phyloP scores from a whole-genome alignment of 768 basidiomycete genomes.

The Mycena pura region DNA sequence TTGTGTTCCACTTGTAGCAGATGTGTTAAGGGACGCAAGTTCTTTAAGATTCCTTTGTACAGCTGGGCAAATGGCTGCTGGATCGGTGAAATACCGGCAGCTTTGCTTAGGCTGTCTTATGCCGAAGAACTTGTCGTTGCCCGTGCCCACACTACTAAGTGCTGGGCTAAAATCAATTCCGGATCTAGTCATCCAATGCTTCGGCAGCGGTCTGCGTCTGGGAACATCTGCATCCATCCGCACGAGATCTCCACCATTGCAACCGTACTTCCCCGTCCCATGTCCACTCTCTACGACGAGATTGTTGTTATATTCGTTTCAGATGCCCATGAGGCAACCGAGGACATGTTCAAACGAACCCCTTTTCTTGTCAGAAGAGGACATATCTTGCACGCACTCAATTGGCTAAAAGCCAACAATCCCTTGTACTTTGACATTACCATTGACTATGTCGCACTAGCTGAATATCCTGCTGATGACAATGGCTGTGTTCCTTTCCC shows the following conservation, averaged over 20 bases:
- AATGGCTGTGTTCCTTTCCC: conserved; percentile 14
- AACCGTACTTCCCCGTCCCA: conserved; percentile 12
- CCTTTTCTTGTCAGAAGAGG: conserved; percentile 23
- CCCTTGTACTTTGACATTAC: conserved; percentile 11
- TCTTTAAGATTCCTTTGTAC: conserved; percentile 16
- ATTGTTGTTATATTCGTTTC: conserved; percentile 25
- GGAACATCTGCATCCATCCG: conserved; percentile 24
- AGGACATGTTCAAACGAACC: conserved; percentile 12
- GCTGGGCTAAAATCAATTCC: conserved; percentile 17
- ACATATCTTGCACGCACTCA: background rate
- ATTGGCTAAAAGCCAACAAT: conserved; percentile 27
- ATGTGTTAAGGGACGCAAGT: conserved; percentile 7
- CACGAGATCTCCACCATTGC: conserved; percentile 13
- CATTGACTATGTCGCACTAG: conserved; percentile 10
- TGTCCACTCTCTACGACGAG: conserved; percentile 15
- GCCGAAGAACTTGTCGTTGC: conserved; percentile 25
- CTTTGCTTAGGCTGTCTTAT: conserved; percentile 12
- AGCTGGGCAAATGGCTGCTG: conserved; percentile 32
- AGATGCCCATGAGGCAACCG: background rate
- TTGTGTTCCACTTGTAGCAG: conserved; percentile 8
- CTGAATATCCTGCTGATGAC: conserved; percentile 16
- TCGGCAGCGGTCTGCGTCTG: no score
- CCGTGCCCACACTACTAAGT: conserved; percentile 11
- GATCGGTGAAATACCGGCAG: conserved; percentile 23
- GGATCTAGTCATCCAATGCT: no score